Conservation (phyloP, 2,329 filamentous ascomycete genomes). For the Xylaria polymorpha region DNA sequence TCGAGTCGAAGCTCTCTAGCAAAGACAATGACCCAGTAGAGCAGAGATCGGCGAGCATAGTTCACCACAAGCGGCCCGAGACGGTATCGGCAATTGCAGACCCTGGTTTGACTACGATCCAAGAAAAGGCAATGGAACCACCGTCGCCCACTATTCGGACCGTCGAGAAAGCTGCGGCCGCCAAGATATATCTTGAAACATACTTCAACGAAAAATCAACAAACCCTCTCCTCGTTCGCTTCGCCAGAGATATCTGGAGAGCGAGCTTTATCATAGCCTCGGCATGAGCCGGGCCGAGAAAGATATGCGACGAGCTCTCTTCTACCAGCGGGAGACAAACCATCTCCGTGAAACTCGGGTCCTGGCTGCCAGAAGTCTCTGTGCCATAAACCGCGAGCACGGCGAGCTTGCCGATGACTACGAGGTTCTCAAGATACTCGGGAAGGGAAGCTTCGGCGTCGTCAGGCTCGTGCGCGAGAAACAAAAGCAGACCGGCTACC, state of each 20-base stretch:
- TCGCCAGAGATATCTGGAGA: conserved; percentile 71
- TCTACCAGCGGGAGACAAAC: conserved; percentile 75
- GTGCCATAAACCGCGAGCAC: conserved; percentile 54
- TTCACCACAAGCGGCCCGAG: conserved; percentile 45
- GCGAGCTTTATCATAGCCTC: conserved; percentile 66
- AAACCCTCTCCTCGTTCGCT: conserved; percentile 68
- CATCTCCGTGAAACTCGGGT: conserved; percentile 79
- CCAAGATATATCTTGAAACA: conserved; percentile 88
- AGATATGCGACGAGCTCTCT: conserved; percentile 65
- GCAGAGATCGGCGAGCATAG: conserved; percentile 46
- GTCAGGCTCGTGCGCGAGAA: conserved; percentile 85
- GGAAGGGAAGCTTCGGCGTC: conserved; percentile 94
- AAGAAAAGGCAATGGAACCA: conserved; percentile 50
- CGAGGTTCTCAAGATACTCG: conserved; percentile 82
- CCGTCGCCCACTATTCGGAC: conserved; percentile 62
- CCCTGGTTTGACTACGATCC: conserved; percentile 48
- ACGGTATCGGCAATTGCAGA: conserved; percentile 42
- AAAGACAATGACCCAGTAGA: conserved; percentile 48
- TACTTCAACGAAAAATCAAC: conserved; percentile 79
- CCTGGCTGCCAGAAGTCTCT: conserved; percentile 70
- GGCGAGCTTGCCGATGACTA: conserved; percentile 73
- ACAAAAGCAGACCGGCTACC: conserved; percentile 30
- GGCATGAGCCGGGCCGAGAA: conserved; percentile 67
- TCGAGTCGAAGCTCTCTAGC: conserved; percentile 56
- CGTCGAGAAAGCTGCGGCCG: conserved; percentile 80